Evolutionary conservation across 345 rosid genomes (phyloP), one percentile per base, ranked within the genome.

Genomic region (Gossypium turneri): DNA sequence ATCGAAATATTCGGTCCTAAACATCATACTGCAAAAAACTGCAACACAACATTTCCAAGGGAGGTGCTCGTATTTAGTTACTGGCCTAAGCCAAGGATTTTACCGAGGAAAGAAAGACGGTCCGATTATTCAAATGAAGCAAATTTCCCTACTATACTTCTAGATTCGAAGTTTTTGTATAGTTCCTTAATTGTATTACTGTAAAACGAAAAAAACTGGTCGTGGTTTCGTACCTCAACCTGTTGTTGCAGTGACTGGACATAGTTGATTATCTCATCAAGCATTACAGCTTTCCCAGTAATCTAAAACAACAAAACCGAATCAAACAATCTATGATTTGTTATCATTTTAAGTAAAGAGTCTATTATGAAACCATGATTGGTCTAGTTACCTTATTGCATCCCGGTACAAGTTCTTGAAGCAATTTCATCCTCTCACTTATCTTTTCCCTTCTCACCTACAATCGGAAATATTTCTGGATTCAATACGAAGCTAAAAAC

Each of bases 401-500:
- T 76, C 98, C 98, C 0, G 98, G 98, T 79, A 94, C 97, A 79
- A 94, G 97, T 70, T 94, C 98, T 84, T 94, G 98, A 43, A 94
- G 94, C 87, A 92, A 74, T 90, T 90, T 87, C 98, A 94, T 94
- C 73, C 98, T 77, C 83, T 94, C 97, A 22, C 98, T 92, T 52
- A 94, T 94, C 85, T 94, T 94, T 81, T 92, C 98, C 80, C 98
- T 88, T 83, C 98, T 90, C 81, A 94, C 94, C 98, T 94, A 83
- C 73, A 82, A 67, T 64, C 34, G 75, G 15, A 68, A 67, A 67
- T 38, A 45, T 61, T 17, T 53, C 74, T 25, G 55, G 44, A 59
- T 75, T 75, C 80, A 83, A 61, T 22, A 53, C 34, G 59, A 9
- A 61, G 52, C 29, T 67, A 27, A 72, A 41, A 73, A 52, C 20